Conservation (phyloP, 2,329 filamentous ascomycete species). For the Sarocladiaceae sp. region DNA sequence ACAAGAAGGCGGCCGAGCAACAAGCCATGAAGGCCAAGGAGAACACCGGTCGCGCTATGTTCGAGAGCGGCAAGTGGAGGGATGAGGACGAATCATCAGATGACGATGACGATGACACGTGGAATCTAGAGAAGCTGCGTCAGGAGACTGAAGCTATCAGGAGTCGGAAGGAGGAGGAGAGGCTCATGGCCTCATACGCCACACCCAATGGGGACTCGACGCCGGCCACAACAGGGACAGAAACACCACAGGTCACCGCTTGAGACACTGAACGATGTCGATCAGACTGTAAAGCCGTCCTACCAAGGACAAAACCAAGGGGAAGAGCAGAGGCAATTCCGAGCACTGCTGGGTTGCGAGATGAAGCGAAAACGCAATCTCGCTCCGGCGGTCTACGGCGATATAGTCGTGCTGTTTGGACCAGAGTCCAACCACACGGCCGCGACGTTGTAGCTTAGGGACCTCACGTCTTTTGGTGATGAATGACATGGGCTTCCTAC, state of each 20-base stretch:
- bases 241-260: not conserved
- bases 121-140: constrained; percentile 78
- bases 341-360: constrained; percentile 9
- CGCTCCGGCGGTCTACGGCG: constrained; percentile 2
- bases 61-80: constrained; percentile 93
- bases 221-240: not conserved
- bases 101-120: constrained; percentile 60
- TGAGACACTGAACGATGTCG: not conserved
- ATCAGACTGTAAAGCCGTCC: not conserved
- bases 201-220: not conserved
- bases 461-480: constrained; percentile 3
- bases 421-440: not conserved
- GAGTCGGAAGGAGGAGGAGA: constrained; percentile 72
- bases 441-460: constrained; percentile 7
- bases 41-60: constrained; percentile 87
- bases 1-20: constrained; percentile 94
- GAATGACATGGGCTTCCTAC: constrained; percentile 9
- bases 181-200: constrained; percentile 28
- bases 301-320: not conserved
- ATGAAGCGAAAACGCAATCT: not conserved
- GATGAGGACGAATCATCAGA: constrained; percentile 56
- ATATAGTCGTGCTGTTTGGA: not conserved
- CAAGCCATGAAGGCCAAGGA: constrained; percentile 89
- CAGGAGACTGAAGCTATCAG: constrained; percentile 75
- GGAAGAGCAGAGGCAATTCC: constrained; percentile 10